Base-by-base conservation (phyloP, 768 basidiomycete species). In the Rhodocollybia butyracea region DNA sequence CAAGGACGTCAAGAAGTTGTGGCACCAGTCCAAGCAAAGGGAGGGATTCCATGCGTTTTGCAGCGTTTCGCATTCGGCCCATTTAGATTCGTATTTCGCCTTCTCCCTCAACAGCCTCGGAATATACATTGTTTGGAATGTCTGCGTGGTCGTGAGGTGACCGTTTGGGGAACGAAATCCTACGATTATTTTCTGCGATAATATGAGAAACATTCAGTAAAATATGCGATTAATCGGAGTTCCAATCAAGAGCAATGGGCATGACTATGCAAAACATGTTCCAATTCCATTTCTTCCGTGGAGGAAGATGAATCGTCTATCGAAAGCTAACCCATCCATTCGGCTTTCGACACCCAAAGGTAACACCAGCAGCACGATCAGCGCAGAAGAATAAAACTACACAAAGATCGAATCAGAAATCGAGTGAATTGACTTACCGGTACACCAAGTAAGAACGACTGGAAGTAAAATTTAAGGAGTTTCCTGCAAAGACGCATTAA, bases 381-480 rank as follows among this genome's bases (percentile, higher is more conserved):
- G 27, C 26, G 26, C 10, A 27, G 2, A 30, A 27, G 31, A 1
- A n/a, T 12, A 19, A 21, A 15, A 5, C 31, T 47, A 27, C 46
- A 47, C 27, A 50, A 8, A 34, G 21, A 15, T 50, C 11, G 22
- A 34, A 12, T 12, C 34, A 22, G 22, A 50, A 27, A 38, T 48
- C 30, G n/a, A 5, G 15, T 30, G 8, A 31, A 12, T 11, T 31
- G 31, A 68, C 85, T 61, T 66, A 88, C 88, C 21, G 92, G 93
- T n/a, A 95, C 91, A 46, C 93, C 94, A 52, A 95, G 81, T 26
- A 95, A 79, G 68, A 92, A 94, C 1, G 91, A 94, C 64, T 95
- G 93, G 57, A 93, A 83, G 75, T 94, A 94, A 69, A 92, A 92
- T 64, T 91, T 94, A 56, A 95, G 81, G n/a, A 95, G 73, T 66